Base-by-base conservation (phyloP, 345 rosid species). In the Eucalyptus victrix region DNA sequence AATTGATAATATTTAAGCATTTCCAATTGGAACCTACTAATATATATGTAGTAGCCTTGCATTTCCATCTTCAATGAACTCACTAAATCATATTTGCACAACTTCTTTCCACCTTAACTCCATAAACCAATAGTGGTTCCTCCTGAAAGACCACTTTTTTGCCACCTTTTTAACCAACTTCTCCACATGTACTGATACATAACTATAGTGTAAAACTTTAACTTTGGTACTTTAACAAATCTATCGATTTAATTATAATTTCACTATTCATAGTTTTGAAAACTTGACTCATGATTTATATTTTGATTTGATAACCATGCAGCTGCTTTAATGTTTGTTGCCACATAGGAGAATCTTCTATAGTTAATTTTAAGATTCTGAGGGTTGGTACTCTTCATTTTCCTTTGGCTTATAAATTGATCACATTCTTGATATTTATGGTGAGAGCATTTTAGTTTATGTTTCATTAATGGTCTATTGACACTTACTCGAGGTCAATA, bases 401-500 rank as follows among this genome's bases (percentile, higher is more conserved):
- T 40, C 47, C 47, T 76, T 40, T 40, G 85, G 85, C 85, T 40
- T 76, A 76, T 76, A 42, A 4, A 76, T 76, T 76, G 47, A 40
- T 76, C 85, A 37, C 26, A 11, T 76, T 40, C 85, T 76, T 76
- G 85, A 76, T 40, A 50, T 60, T 86, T 76, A 37, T 76, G 85
- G 85, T 21, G 47, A 40, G 81, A 88, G 80, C 86, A 85, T 89
- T 89, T 80, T 53, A 67, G 88, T 53, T 53, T 91, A 54, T 54
- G 19, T 24, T 87, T 49, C 87, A 40, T 69, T 90, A 80, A 83
- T 86, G 88, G 86, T 89, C 49, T 62, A 87, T 90, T 92, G 89
- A 91, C 90, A 50, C 90, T 92, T 89, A 92, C 92, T 86, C 40
- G n/a, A 51, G 87, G 69, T 85, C 89, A 40, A 87, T 92, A 80